Evolutionary conservation across 495 filamentous ascomycete genomes (phyloP).

Genomic region (Aspergillus nidulans): DNA sequence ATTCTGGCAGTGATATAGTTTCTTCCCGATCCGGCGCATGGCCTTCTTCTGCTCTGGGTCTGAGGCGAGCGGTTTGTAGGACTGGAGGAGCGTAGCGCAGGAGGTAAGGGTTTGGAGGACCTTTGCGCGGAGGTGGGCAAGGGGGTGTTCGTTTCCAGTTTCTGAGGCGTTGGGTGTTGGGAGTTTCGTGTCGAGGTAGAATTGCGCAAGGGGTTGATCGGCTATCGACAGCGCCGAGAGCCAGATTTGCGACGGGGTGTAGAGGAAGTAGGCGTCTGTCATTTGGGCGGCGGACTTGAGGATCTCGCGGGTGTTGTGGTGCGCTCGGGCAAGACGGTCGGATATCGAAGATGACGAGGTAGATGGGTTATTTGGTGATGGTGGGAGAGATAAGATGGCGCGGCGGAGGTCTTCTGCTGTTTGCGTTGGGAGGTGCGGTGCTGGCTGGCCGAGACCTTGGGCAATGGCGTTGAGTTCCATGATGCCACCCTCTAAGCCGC

Average conservation of each 20-base stretch:
- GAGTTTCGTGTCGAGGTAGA: conserved; percentile 72
- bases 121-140: conserved; percentile 37
- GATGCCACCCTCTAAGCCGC: conserved; percentile 75
- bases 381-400: conserved; percentile 24
- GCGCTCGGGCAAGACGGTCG: conserved; percentile 59
- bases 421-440: conserved; percentile 31
- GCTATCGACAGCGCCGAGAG: conserved; percentile 70
- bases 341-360: conserved; percentile 28
- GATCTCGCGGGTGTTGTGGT: conserved; percentile 63
- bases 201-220: conserved; percentile 65
- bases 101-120: conserved; percentile 36
- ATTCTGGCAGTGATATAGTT: conserved; percentile 74
- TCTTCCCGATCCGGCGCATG: conserved; percentile 60
- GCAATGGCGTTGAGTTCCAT: conserved; percentile 74
- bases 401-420: conserved; percentile 36
- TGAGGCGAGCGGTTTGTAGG: conserved; percentile 38
- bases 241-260: conserved; percentile 92
- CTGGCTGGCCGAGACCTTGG: conserved; percentile 43
- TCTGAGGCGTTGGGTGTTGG: conserved; percentile 3
- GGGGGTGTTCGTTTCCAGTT: conserved; percentile 18
- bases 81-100: conserved; percentile 36
- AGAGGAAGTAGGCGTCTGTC: conserved; percentile 93
- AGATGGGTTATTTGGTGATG: conserved; percentile 17
- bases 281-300: conserved; percentile 76
- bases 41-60: conserved; percentile 47